Conservation (phyloP, 1,139 yeast genomes). For the Suhomyces wounanorum region DNA sequence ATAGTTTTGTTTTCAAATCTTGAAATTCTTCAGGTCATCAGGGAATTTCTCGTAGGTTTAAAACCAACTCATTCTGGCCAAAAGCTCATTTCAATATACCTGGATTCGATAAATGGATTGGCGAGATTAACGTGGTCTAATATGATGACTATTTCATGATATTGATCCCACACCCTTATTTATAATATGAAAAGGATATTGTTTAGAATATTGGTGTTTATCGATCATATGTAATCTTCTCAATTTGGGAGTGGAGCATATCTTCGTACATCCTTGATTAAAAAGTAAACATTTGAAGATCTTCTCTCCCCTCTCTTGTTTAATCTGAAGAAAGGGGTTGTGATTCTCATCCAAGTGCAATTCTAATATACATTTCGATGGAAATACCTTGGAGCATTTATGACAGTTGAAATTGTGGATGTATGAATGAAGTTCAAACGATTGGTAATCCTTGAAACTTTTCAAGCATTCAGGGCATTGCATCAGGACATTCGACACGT, state of each 20-base stretch:
- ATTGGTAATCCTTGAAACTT: slow-evolving; percentile 7
- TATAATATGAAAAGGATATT: slow-evolving; percentile 42
- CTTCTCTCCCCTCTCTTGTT: slow-evolving; percentile 39
- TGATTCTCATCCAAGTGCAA: slow-evolving; percentile 57
- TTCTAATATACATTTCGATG: slow-evolving; percentile 38
- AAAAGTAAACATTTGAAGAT: slow-evolving; percentile 36
- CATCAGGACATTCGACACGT: background rate
- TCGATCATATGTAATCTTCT: slow-evolving; percentile 51
- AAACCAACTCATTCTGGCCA: no score
- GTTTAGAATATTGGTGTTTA: slow-evolving; percentile 50
- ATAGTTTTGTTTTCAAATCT: no score
- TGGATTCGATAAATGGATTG: no score
- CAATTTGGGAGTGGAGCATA: slow-evolving; percentile 32
- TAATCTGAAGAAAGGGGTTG: slow-evolving; percentile 46
- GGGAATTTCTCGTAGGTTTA: no score
- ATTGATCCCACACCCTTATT: slow-evolving; percentile 19
- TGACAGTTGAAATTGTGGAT: slow-evolving; percentile 30
- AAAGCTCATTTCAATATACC: no score
- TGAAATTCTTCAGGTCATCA: no score
- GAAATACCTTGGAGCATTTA: slow-evolving; percentile 45
- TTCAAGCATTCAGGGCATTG: slow-evolving; percentile 6
- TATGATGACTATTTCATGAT: no score
- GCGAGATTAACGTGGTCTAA: no score
- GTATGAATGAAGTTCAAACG: slow-evolving; percentile 12
- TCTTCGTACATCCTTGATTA: slow-evolving; percentile 40